Evolutionary conservation across 2,329 filamentous ascomycete genomes (phyloP).

Genomic region (Xylaria sp.): DNA sequence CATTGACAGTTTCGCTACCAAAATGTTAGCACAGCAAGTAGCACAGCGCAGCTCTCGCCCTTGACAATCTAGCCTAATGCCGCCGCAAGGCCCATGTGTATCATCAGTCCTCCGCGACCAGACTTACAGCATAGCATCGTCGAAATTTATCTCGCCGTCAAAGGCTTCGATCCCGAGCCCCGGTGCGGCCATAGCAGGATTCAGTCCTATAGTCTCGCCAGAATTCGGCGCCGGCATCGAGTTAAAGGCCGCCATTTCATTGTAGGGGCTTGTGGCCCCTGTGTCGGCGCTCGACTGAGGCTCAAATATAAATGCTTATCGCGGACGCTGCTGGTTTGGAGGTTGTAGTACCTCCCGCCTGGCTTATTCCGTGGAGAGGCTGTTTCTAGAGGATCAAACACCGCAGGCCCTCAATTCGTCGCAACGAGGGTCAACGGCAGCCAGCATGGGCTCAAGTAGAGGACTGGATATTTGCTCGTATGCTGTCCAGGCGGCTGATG

Average conservation of each 20-base stretch:
- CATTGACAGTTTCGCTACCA: slow-evolving; percentile 57
- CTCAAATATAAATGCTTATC: slow-evolving; percentile 9
- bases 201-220: slow-evolving; percentile 61
- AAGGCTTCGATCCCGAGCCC: slow-evolving; percentile 62
- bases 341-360: slow-evolving; percentile 20
- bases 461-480: slow-evolving; percentile 7
- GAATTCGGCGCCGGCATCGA: slow-evolving; percentile 63
- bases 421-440: slow-evolving; percentile 6
- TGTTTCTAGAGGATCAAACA: slow-evolving; percentile 4
- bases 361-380: slow-evolving; percentile 4
- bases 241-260: slow-evolving; percentile 70
- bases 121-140: slow-evolving; percentile 67
- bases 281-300: slow-evolving; percentile 35
- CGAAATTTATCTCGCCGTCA: slow-evolving; percentile 64
- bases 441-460: neutral
- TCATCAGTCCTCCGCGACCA: neutral
- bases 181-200: slow-evolving; percentile 51
- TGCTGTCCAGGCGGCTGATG: neutral
- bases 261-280: slow-evolving; percentile 48
- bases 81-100: neutral
- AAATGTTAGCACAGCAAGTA: slow-evolving; percentile 39
- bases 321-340: slow-evolving; percentile 33
- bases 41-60: slow-evolving; percentile 6
- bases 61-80: slow-evolving; percentile 7
- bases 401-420: slow-evolving; percentile 21